These are phyloP conservation scores for Colletotrichum graminicola DNA, from an alignment of 2,329 filamentous ascomycete genomes.

Conservation along the genomic window DNA sequence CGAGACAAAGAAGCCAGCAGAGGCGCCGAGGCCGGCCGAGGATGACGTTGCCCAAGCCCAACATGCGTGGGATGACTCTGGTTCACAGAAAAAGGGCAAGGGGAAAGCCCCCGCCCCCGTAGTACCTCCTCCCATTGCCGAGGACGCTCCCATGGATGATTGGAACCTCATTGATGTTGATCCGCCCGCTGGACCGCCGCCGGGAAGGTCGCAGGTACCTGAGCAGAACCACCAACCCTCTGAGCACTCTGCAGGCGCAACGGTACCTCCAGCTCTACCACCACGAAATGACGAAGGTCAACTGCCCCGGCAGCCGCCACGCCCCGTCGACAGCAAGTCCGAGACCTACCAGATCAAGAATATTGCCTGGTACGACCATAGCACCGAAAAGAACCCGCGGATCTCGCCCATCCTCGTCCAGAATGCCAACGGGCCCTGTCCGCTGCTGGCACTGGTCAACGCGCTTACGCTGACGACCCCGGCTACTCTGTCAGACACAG, in stretches of 20 bases:
- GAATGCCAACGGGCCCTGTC: conserved; percentile 95
- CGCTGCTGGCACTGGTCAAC: conserved; percentile 92
- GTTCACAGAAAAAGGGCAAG: conserved; percentile 57
- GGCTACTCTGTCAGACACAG: conserved; percentile 70
- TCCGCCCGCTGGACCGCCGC: neutral
- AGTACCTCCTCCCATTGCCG: conserved; percentile 43
- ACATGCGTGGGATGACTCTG: conserved; percentile 65
- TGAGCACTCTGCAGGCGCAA: conserved; percentile 4
- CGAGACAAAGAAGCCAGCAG: conserved; percentile 43
- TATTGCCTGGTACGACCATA: conserved; percentile 83
- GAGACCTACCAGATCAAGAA: conserved; percentile 96
- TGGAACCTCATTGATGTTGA: conserved; percentile 59
- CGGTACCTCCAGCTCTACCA: conserved; percentile 53
- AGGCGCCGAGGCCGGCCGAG: conserved; percentile 45
- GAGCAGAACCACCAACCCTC: neutral
- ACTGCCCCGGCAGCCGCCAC: conserved; percentile 53
- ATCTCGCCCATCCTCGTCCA: conserved; percentile 91
- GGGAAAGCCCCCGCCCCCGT: conserved; percentile 48
- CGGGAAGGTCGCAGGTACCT: neutral
- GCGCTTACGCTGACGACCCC: conserved; percentile 88
- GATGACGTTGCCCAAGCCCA: conserved; percentile 56
- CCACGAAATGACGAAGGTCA: conserved; percentile 50
- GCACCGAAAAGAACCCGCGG: conserved; percentile 70
- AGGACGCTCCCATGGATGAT: conserved; percentile 53
- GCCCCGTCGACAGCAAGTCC: conserved; percentile 59